Evolutionary conservation across 2,329 filamentous ascomycete species (phyloP).

Genomic region (Aphanoascus verrucosus): DNA sequence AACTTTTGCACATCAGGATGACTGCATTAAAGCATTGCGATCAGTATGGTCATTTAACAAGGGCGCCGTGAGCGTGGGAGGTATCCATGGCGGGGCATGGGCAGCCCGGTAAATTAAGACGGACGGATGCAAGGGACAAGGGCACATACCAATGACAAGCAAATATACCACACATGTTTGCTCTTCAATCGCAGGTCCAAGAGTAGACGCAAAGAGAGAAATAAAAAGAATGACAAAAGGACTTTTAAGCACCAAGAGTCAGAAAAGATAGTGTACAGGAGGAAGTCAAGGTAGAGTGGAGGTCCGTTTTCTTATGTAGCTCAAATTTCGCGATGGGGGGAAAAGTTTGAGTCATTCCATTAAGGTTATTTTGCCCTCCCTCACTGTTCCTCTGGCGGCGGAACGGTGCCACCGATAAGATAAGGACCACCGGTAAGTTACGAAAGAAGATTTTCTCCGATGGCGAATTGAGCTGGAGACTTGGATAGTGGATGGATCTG

Average conservation of each 20-base stretch:
- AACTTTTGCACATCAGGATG: slow-evolving; percentile 94
- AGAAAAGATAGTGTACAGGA: slow-evolving; percentile 19
- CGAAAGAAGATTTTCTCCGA: not conserved
- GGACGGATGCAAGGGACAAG: slow-evolving; percentile 13
- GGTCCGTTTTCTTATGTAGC: not conserved
- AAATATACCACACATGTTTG: slow-evolving; percentile 91
- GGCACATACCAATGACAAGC: slow-evolving; percentile 73
- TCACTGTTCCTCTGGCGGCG: not conserved
- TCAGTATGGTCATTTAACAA: not conserved
- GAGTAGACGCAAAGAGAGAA: slow-evolving; percentile 19
- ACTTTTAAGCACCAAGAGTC: slow-evolving; percentile 18
- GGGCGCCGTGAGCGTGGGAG: not conserved
- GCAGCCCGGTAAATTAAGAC: not conserved
- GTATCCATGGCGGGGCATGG: not conserved
- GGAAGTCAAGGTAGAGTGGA: slow-evolving; percentile 18
- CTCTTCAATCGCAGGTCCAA: slow-evolving; percentile 14
- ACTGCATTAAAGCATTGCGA: slow-evolving; percentile 26
- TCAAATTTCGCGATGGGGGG: not conserved
- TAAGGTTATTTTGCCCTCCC: slow-evolving; percentile 5
- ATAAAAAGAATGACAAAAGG: slow-evolving; percentile 13
- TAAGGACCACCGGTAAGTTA: slow-evolving; percentile 11
- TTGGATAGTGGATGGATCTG: not conserved
- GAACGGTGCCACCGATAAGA: slow-evolving; percentile 21
- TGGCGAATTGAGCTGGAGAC: not conserved
- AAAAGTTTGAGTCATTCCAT: slow-evolving; percentile 13